Conservation (phyloP, 495 filamentous ascomycete genomes). For the Daldinia decipiens region DNA sequence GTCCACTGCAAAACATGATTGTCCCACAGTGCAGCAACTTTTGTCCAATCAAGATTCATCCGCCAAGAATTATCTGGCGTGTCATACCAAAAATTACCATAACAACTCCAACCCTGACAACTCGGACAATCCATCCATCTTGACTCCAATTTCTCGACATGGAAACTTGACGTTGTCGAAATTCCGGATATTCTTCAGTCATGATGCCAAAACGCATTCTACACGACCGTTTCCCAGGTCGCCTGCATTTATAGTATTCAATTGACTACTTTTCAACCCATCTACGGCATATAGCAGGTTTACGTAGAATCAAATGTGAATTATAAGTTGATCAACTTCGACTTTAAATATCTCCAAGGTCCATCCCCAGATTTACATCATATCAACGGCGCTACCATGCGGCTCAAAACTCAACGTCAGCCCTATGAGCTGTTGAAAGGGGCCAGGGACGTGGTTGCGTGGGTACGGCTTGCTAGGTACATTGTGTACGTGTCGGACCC, state of each 20-base stretch:
- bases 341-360: slow-evolving; percentile 36
- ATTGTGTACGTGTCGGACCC: slow-evolving; percentile 23
- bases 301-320: slow-evolving; percentile 27
- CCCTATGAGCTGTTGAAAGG: slow-evolving; percentile 45
- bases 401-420: slow-evolving; percentile 52
- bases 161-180: slow-evolving; percentile 25
- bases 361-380: slow-evolving; percentile 48
- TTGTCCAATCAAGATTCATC: slow-evolving; percentile 39
- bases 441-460: slow-evolving; percentile 44
- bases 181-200: slow-evolving; percentile 11
- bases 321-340: slow-evolving; percentile 41
- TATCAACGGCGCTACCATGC: slow-evolving; percentile 51
- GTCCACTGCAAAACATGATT: slow-evolving; percentile 42
- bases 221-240: slow-evolving; percentile 18
- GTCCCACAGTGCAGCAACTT: slow-evolving; percentile 2
- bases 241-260: slow-evolving; percentile 21
- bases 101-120: slow-evolving; percentile 45
- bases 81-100: slow-evolving; percentile 45
- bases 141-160: slow-evolving; percentile 46
- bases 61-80: slow-evolving; percentile 35
- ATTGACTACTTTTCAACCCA: slow-evolving; percentile 38
- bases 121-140: slow-evolving; percentile 39
- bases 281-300: slow-evolving; percentile 4
- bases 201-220: slow-evolving; percentile 3
- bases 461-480: slow-evolving; percentile 31